Evolutionary conservation across 129 eudicot genomes (phyloP).

Genomic region (Logfia minima): DNA sequence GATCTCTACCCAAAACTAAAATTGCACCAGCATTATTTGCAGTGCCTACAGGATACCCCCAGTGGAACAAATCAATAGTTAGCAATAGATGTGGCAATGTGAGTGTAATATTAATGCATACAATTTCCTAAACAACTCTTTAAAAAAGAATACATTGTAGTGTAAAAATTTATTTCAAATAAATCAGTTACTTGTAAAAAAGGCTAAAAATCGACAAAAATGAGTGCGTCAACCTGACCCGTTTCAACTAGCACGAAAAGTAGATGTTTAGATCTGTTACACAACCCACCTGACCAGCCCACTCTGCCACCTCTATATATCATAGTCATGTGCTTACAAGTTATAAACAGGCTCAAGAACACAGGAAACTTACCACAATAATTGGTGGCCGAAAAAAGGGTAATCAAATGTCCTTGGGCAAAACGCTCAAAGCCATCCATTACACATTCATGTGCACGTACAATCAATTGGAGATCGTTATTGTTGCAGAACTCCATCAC

Average conservation of each 20-base stretch:
- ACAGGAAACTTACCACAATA: slow-evolving; percentile 69
- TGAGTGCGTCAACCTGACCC: neutral
- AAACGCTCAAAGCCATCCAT: slow-evolving; percentile 99
- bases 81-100: neutral
- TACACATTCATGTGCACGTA: slow-evolving; percentile 97
- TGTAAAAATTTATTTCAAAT: neutral
- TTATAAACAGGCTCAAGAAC: slow-evolving; percentile 20
- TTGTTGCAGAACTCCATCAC: slow-evolving; percentile 96
- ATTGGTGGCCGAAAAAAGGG: slow-evolving; percentile 96
- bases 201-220: neutral
- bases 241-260: neutral
- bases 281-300: neutral
- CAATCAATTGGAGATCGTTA: slow-evolving; percentile 94
- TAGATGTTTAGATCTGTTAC: neutral
- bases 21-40: slow-evolving; percentile 99
- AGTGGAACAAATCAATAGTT: neutral
- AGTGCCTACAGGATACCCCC: slow-evolving; percentile 55
- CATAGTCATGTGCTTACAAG: neutral
- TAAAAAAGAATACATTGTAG: neutral
- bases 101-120: neutral
- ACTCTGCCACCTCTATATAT: neutral
- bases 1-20: slow-evolving; percentile 95
- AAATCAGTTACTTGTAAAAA: neutral
- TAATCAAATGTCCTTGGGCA: slow-evolving; percentile 95
- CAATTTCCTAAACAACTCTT: neutral